Conservation (phyloP, 495 filamentous ascomycete genomes). For the Pseudevernia furfuracea region DNA sequence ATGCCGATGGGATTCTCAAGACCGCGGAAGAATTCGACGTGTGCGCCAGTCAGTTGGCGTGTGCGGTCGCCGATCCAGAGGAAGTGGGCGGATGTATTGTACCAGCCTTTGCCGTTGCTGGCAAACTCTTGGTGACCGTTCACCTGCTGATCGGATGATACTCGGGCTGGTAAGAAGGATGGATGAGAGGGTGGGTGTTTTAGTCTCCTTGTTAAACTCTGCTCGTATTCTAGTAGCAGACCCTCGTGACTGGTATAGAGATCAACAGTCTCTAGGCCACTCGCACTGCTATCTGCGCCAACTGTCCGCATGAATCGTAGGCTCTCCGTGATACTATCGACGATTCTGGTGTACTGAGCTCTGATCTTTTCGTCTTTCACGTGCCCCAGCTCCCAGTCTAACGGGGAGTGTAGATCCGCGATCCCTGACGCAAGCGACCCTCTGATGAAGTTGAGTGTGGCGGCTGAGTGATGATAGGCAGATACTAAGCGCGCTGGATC, state of each 20-base stretch:
- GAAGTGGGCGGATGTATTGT: conserved; percentile 92
- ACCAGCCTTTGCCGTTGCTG: conserved; percentile 47
- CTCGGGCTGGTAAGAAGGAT: conserved; percentile 13
- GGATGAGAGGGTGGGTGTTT: conserved; percentile 46
- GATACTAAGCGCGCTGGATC: conserved; percentile 79
- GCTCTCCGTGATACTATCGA: conserved; percentile 79
- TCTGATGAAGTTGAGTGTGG: conserved; percentile 87
- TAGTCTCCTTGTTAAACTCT: conserved; percentile 69
- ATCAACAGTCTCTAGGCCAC: conserved; percentile 82
- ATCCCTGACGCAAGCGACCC: conserved; percentile 78
- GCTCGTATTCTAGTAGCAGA: conserved; percentile 89
- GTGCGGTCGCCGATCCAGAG: conserved; percentile 98
- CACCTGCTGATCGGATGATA: conserved; percentile 18
- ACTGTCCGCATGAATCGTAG: conserved; percentile 93
- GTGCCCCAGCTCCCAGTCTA: conserved; percentile 95
- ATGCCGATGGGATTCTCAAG: conserved; percentile 93
- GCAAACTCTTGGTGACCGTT: conserved; percentile 14
- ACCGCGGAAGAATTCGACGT: conserved; percentile 95
- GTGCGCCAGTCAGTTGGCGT: conserved; percentile 80
- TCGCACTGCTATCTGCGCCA: conserved; percentile 76
- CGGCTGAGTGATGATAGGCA: conserved; percentile 91
- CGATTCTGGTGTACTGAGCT: conserved; percentile 73
- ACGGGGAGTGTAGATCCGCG: conserved; percentile 83
- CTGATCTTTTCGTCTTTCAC: conserved; percentile 76
- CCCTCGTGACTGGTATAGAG: conserved; percentile 94